Evolutionary conservation across 441 rosid genomes (phyloP), one percentile per base, ranked within the genome.

Genomic region (Mallotus repandus): DNA sequence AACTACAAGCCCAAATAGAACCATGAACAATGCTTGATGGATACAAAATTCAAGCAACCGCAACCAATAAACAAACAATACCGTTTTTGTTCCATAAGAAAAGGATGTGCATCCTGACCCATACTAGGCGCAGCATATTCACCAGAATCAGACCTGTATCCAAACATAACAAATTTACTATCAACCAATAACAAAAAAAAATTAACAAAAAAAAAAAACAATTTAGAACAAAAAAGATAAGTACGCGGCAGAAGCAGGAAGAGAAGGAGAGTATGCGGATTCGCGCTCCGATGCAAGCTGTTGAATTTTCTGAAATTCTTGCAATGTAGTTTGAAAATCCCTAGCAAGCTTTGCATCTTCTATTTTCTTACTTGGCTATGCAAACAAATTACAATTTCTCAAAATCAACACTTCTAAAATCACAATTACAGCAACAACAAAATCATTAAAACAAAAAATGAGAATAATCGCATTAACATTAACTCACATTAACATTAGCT

Each of bases 311-410:
- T 89, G 92, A 71, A 88, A 88, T 71, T 88, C 89, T 76, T 84
- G 89, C 71, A 87, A 79, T 0, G 87, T 82, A 5, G 66, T 80
- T 71, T 89, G 94, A 64, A 88, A 89, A 82, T 88, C 94, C 71
- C 84, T 86, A 1, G 94, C 92, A 43, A 89, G 87, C 85, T 88
- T 89, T 19, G 92, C 94, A 80, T 89, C 92, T 76, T 86, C 92
- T 15, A 89, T 73, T 73, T 83, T 89, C 84, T 86, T 89, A 72
- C 84, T 83, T 8, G 87, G 64, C 94, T 88, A 68, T 25, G 53
- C 11, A 66, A 48, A 9, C 21, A 68, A 19, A 21, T 18, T 50
- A 19, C 38, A 52, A 59, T 69, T 67, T 49, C 11, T 25, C 35
- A 63, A 49, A 25, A 35, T 60, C 22, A 50, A 4, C 52, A 49